phyloP scores from a whole-genome alignment of 352 stramenopile genomes.

The Globisporangium acanthophoron region DNA sequence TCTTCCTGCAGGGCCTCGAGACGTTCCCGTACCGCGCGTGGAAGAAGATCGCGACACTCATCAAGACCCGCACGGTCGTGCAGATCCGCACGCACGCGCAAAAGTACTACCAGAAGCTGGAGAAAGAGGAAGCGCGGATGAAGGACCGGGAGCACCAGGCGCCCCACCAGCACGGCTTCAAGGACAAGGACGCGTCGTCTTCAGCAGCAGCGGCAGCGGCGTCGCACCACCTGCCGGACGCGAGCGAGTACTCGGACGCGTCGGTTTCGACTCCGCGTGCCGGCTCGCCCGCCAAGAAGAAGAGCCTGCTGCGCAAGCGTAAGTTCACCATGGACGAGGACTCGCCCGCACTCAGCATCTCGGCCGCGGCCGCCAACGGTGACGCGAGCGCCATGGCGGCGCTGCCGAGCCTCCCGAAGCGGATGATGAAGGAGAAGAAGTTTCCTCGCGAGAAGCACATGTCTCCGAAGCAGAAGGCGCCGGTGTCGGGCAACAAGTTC shows the following conservation, averaged over 20 bases:
- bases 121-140: conserved; percentile 78
- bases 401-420: conserved; percentile 57
- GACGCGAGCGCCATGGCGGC: conserved; percentile 7
- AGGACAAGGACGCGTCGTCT: neutral
- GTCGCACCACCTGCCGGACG: conserved; percentile 10
- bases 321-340: conserved; percentile 45
- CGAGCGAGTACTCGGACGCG: conserved; percentile 9
- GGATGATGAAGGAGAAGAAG: conserved; percentile 63
- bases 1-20: conserved; percentile 85
- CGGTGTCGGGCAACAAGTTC: conserved; percentile 33
- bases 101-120: conserved; percentile 89
- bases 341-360: neutral
- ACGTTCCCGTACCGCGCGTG: conserved; percentile 82
- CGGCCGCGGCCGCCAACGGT: conserved; percentile 14
- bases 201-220: neutral
- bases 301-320: conserved; percentile 59
- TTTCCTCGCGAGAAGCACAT: conserved; percentile 54
- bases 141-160: conserved; percentile 62
- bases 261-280: conserved; percentile 2
- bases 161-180: conserved; percentile 9
- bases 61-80: conserved; percentile 92
- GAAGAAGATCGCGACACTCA: conserved; percentile 92
- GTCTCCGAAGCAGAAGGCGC: conserved; percentile 70
- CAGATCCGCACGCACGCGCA: conserved; percentile 87
- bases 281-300: conserved; percentile 40